Evolutionary conservation across 768 basidiomycete species (phyloP).

Genomic region (Cystobasidiopsis lactophilus): DNA sequence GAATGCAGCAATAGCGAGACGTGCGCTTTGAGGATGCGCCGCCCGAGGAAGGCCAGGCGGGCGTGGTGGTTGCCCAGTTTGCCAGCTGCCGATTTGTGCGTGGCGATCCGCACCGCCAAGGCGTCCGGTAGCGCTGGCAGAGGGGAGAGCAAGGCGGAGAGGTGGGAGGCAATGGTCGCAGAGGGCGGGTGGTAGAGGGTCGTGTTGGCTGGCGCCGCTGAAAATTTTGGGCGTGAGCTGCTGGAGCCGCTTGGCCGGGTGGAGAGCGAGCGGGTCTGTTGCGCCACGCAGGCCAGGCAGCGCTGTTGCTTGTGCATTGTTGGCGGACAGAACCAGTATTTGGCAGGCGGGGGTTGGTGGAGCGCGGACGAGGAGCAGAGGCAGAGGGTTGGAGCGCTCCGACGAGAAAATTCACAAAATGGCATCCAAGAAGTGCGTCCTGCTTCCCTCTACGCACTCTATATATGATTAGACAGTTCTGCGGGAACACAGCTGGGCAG

Average conservation of each 20-base stretch:
- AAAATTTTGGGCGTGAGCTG: not conserved
- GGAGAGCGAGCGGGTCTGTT: not conserved
- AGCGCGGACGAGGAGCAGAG: too few species aligned
- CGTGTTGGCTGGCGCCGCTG: not conserved
- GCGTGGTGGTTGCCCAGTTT: slow-evolving; percentile 1
- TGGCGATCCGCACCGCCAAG: not conserved
- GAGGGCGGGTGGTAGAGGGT: not conserved
- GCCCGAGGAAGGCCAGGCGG: not conserved
- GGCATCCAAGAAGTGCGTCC: not conserved
- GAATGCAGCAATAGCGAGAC: not conserved
- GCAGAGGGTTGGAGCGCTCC: not conserved
- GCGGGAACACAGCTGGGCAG: not conserved
- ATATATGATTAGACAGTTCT: not conserved
- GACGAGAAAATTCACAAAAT: not conserved
- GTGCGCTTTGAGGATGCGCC: not conserved
- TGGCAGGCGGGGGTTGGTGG: too few species aligned
- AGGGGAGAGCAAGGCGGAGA: not conserved
- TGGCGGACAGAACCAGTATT: not conserved
- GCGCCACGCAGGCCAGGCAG: not conserved
- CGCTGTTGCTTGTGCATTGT: not conserved
- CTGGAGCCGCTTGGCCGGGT: not conserved
- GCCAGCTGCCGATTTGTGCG: not conserved
- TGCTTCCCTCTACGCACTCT: not conserved
- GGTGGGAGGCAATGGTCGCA: not conserved
- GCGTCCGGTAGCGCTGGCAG: not conserved